These are phyloP conservation scores for Penicillium italicum DNA, from an alignment of 2,329 filamentous ascomycete genomes.

Conservation along the genomic window DNA sequence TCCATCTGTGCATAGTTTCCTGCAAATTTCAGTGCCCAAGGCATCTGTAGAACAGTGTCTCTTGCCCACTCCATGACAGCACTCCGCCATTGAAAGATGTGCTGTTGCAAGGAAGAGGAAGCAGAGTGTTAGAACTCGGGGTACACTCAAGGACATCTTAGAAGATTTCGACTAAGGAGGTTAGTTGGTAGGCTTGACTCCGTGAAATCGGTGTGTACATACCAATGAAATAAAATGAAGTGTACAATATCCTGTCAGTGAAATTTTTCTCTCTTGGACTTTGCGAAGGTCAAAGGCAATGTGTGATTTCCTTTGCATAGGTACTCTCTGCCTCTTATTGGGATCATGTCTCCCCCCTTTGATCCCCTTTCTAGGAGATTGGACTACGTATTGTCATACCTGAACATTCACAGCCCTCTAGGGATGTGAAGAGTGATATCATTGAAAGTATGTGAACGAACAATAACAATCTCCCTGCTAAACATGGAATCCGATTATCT, in stretches of 20 bases:
- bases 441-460: not conserved
- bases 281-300: not conserved
- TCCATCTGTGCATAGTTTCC: not conserved
- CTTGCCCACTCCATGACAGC: not conserved
- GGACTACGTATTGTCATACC: not conserved
- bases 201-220: not conserved
- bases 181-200: not conserved
- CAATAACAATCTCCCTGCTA: not conserved
- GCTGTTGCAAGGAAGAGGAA: not conserved
- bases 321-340: not conserved
- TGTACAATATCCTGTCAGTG: not conserved
- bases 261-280: not conserved
- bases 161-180: not conserved
- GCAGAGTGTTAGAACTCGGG: not conserved
- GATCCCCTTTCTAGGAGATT: not conserved
- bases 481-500: not conserved
- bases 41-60: not conserved
- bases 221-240: not conserved
- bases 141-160: not conserved
- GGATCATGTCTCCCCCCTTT: no score
- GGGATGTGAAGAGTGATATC: not conserved
- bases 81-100: not conserved
- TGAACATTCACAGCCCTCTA: not conserved
- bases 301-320: not conserved
- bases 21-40: not conserved